Evolutionary conservation across 495 filamentous ascomycete genomes (phyloP).

Genomic region (Extremus antarcticus): DNA sequence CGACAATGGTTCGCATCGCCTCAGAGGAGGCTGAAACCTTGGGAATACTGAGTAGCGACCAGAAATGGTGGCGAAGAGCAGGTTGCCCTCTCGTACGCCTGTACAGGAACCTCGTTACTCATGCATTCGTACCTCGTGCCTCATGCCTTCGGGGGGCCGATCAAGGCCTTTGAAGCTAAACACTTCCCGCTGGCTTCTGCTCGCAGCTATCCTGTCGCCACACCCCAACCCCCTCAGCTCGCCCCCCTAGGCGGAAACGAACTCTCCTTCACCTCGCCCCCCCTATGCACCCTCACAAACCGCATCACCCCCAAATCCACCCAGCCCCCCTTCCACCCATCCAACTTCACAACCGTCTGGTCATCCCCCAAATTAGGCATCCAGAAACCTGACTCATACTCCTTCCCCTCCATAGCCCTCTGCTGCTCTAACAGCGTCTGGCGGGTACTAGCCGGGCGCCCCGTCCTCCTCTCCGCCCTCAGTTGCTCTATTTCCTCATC

Average conservation of each 20-base stretch:
- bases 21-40: too few species aligned
- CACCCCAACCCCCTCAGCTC: conserved; percentile 1
- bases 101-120: too few species aligned
- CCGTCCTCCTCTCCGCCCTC: conserved; percentile 65
- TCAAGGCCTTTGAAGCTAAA: too few species aligned
- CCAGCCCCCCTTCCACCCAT: conserved; percentile 54
- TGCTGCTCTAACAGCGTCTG: conserved; percentile 68
- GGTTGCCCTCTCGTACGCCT: too few species aligned
- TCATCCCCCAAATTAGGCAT: conserved; percentile 50
- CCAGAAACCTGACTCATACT: conserved; percentile 77
- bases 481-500: conserved; percentile 63
- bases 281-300: conserved; percentile 33
- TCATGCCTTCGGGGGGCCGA: too few species aligned
- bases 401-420: conserved; percentile 59
- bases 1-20: too few species aligned
- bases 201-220: background rate
- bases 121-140: too few species aligned
- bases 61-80: too few species aligned
- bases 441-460: conserved; percentile 64
- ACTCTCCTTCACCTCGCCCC: conserved; percentile 23
- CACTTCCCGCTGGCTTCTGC: background rate
- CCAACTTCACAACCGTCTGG: conserved; percentile 43
- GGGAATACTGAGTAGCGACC: too few species aligned
- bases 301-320: conserved; percentile 46
- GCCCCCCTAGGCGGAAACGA: conserved; percentile 29